Base-by-base conservation (phyloP, 257 asterid species). In the Paraleonurus japonicus region DNA sequence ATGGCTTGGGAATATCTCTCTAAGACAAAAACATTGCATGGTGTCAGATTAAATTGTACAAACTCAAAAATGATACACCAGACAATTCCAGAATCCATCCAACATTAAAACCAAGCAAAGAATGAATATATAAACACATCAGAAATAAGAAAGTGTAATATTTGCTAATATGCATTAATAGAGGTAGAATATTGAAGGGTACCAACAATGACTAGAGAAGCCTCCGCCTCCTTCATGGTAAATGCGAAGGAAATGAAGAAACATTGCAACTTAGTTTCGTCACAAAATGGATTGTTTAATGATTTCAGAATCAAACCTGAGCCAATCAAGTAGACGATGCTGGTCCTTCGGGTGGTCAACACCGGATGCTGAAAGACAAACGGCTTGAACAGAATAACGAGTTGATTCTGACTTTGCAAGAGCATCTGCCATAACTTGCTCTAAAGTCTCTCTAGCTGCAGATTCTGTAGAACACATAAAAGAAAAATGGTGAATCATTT, bases 401-500 rank as follows among this genome's bases (percentile, higher is more conserved):
- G 95, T 76, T 20, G 87, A 82, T 65, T 80, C 83, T 54, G 95
- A 83, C 79, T 78, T 84, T 55, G 82, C 82, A 70, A 88, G 95
- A 57, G 93, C 96, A 74, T 88, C 88, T 12, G 91, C 93, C 96
- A 90, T 90, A 22, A 88, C 93, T 79, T 78, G 83, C 86, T 90
- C 95, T 60, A 90, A 63, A 50, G 89, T 85, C 78, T 86, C 88
- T 72, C 89, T 86, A 50, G 96, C 95, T n/a, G 88, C 89, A 43
- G 83, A 74, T 90, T 90, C 96, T 90, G 85, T 51, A 47, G 24
- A 32, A 59, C 53, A 75, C 62, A n/a, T 19, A 47, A 27, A 47
- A 57, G 28, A 13, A 51, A 61, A 39, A 2, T 57, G 74, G 68
- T 43, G 8, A 45, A 59, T 72, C 59, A 77, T 26, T 23, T 24